phyloP scores from a whole-genome alignment of 495 filamentous ascomycete genomes.

The Elaphomyces granulatus region DNA sequence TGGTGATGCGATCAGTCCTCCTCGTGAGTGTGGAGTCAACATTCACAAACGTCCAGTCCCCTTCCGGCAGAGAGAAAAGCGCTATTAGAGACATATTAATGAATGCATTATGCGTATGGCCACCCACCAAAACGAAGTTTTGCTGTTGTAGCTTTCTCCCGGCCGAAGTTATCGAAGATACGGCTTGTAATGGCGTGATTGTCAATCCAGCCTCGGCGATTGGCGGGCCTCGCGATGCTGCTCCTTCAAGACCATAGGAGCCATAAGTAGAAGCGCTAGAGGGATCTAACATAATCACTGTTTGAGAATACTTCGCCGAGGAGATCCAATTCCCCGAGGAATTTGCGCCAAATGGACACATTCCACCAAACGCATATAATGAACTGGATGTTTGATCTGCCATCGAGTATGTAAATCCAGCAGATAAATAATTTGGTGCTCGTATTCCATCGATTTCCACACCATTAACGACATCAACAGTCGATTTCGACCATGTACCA shows the following conservation, averaged over 20 bases:
- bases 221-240: slow-evolving; percentile 40
- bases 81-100: slow-evolving; percentile 89
- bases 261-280: slow-evolving; percentile 7
- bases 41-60: slow-evolving; percentile 68
- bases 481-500: slow-evolving; percentile 39
- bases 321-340: slow-evolving; percentile 39
- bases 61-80: slow-evolving; percentile 71
- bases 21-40: slow-evolving; percentile 28
- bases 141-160: slow-evolving; percentile 49
- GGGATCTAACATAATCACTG: slow-evolving; percentile 44
- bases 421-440: slow-evolving; percentile 53
- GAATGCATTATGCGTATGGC: slow-evolving; percentile 70
- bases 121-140: slow-evolving; percentile 69
- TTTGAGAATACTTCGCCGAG: slow-evolving; percentile 60
- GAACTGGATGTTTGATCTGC: slow-evolving; percentile 32
- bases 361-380: slow-evolving; percentile 75
- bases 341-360: slow-evolving; percentile 52
- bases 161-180: slow-evolving; percentile 38
- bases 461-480: slow-evolving; percentile 16
- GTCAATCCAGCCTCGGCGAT: slow-evolving; percentile 80
- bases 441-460: slow-evolving; percentile 10
- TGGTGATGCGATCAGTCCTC: slow-evolving; percentile 36
- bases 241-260: slow-evolving; percentile 26
- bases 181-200: slow-evolving; percentile 53
- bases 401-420: slow-evolving; percentile 51